These are phyloP conservation scores for Trichaptum fuscoviolaceum DNA, from an alignment of 768 basidiomycete genomes.

Conservation along the genomic window DNA sequence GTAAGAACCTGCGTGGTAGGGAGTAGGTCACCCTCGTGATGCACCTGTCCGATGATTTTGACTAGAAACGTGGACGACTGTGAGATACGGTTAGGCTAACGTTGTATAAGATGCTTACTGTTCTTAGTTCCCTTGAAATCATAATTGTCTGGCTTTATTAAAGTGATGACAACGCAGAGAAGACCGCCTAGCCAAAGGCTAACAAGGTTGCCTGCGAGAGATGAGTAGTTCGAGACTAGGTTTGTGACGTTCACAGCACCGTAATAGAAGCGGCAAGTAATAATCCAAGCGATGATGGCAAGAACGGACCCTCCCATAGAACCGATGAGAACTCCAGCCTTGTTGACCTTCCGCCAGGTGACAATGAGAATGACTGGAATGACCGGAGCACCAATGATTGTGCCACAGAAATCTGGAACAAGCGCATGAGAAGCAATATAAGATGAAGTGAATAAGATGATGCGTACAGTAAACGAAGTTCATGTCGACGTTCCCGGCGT, in stretches of 20 bases:
- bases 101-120: slow-evolving; percentile 14
- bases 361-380: background rate
- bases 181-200: slow-evolving; percentile 22
- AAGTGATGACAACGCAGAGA: slow-evolving; percentile 19
- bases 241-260: slow-evolving; percentile 22
- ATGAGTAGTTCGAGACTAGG: slow-evolving; percentile 21
- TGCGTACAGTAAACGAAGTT: slow-evolving; percentile 14
- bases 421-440: background rate
- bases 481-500: background rate
- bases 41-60: background rate
- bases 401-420: slow-evolving; percentile 7
- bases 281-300: slow-evolving; percentile 23
- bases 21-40: slow-evolving; percentile 1
- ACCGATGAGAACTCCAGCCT: slow-evolving; percentile 20
- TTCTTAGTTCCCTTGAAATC: slow-evolving; percentile 22
- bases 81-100: background rate
- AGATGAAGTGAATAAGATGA: background rate
- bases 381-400: background rate
- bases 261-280: slow-evolving; percentile 17
- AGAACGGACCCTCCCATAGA: slow-evolving; percentile 22
- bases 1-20: slow-evolving; percentile 5
- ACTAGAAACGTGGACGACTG: background rate
- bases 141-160: slow-evolving; percentile 23
- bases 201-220: slow-evolving; percentile 23
- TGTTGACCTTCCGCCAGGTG: slow-evolving; percentile 18